Evolutionary conservation across 352 stramenopile species (phyloP).

Genomic region (Globisporangium acanthophoron): DNA sequence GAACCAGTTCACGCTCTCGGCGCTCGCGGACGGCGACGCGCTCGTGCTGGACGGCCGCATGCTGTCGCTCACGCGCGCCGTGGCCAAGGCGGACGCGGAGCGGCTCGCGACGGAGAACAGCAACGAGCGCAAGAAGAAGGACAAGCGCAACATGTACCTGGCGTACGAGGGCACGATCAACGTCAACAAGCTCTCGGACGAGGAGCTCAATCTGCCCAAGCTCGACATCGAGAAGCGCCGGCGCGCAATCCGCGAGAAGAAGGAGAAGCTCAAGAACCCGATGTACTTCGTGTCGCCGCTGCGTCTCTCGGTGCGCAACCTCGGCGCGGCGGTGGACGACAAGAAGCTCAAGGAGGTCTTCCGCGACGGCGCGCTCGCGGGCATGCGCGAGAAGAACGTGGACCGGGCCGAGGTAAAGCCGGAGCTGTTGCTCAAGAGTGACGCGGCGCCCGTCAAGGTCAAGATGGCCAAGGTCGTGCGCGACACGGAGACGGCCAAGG

Average conservation of each 20-base stretch:
- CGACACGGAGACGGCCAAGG: slow-evolving; percentile 60
- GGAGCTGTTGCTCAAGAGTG: slow-evolving; percentile 39
- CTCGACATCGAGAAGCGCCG: slow-evolving; percentile 94
- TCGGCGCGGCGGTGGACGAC: slow-evolving; percentile 86
- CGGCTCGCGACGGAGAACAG: slow-evolving; percentile 46
- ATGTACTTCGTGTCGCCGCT: slow-evolving; percentile 96
- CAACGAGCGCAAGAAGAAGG: slow-evolving; percentile 64
- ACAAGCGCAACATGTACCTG: slow-evolving; percentile 96
- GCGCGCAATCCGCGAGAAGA: slow-evolving; percentile 92
- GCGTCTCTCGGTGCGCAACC: slow-evolving; percentile 93
- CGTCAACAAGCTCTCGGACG: slow-evolving; percentile 87
- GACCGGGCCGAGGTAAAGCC: slow-evolving; percentile 74
- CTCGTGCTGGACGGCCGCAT: slow-evolving; percentile 73
- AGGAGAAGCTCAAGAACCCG: slow-evolving; percentile 95
- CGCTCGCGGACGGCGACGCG: slow-evolving; percentile 60
- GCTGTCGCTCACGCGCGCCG: slow-evolving; percentile 63
- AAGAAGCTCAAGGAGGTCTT: slow-evolving; percentile 89
- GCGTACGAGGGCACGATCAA: slow-evolving; percentile 93
- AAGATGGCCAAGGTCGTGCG: slow-evolving; percentile 82
- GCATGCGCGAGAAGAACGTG: slow-evolving; percentile 71
- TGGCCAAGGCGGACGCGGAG: slow-evolving; percentile 67
- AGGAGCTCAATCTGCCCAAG: slow-evolving; percentile 79
- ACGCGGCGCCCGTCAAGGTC: slow-evolving; percentile 52
- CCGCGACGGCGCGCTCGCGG: slow-evolving; percentile 67
- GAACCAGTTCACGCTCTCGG: slow-evolving; percentile 59